Evolutionary conservation across 176 grass and related monocot species (phyloP), one percentile per base, ranked within the genome.

Genomic region (Calamus simplicifolius): DNA sequence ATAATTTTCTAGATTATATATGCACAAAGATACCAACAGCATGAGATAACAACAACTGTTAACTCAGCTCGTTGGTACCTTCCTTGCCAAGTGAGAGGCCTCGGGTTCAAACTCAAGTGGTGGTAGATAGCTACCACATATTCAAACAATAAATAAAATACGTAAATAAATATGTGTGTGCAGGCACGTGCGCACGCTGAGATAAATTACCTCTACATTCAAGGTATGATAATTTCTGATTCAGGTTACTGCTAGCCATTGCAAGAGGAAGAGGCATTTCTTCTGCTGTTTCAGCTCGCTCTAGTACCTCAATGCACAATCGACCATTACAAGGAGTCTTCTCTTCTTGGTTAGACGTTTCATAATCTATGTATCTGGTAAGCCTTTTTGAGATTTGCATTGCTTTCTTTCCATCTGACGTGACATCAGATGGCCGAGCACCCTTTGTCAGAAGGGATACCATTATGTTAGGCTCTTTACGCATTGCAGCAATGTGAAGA

Each of bases 401-500:
- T 8, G 64, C 64, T 30, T 50, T 67, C 27, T 51, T 54, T 28
- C 51, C 51, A 19, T 67, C 26, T 1, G 23, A 18, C 4, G 51
- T 67, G 7, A 19, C 3, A 54, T 67, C 14, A 16, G 49, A 67
- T 54, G 64, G 25, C 15, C 19, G 49, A 53, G 64, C 64, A 19
- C 64, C 64, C 64, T 54, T 67, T 18, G 26, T 54, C 3, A 67
- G 17, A 50, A 67, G 13, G 13, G 50, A 67, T 51, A 67, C 29
- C 15, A 67, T 67, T 25, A 67, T 67, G 12, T 29, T 51, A 19
- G 64, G 64, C 19, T 67, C 64, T 30, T 67, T 53, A 4, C 64
- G 25, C 64, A 67, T 54, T 14, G 64, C 64, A 19, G 64, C 64
- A 67, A 54, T 5, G 26, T 67, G 64, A 30, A 67, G 64, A 3